Conservation (phyloP, 2,329 filamentous ascomycete species). For the Clonostachys solani region DNA sequence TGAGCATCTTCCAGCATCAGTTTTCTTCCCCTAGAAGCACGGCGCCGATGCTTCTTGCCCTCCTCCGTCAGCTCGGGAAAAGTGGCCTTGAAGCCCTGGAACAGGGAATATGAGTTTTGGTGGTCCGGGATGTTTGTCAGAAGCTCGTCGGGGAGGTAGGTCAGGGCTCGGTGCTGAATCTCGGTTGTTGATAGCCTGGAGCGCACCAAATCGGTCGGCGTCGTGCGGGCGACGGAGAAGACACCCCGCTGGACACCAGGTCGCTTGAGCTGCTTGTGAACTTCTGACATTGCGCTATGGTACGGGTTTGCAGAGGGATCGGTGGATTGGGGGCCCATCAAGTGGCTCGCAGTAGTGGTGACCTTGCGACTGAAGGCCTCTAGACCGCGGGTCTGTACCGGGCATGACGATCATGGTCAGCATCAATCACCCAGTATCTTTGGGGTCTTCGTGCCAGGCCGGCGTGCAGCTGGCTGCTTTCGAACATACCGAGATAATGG, state of each 20-base stretch:
- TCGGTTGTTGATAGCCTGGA: constrained; percentile 86
- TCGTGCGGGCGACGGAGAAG: constrained; percentile 86
- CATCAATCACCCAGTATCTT: too few relatives aligned
- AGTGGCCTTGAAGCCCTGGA: constrained; percentile 93
- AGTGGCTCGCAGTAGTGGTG: constrained; percentile 84
- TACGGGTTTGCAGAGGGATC: constrained; percentile 62
- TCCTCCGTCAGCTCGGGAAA: constrained; percentile 69
- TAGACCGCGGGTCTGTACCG: constrained; percentile 70
- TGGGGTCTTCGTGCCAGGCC: not conserved
- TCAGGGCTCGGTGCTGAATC: constrained; percentile 89
- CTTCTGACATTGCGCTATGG: constrained; percentile 79
- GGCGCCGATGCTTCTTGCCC: constrained; percentile 65
- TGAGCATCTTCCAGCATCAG: constrained; percentile 67
- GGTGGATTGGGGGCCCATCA: constrained; percentile 65
- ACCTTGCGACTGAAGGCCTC: constrained; percentile 95
- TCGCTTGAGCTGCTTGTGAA: constrained; percentile 83
- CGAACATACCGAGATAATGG: constrained; percentile 34
- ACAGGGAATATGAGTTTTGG: constrained; percentile 83
- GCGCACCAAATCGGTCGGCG: constrained; percentile 89
- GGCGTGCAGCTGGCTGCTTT: not conserved
- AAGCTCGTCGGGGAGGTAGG: constrained; percentile 85
- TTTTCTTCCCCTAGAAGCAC: constrained; percentile 71
- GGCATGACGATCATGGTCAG: not conserved
- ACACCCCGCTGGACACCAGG: constrained; percentile 84
- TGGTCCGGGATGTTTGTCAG: constrained; percentile 84